Evolutionary conservation across 2,329 filamentous ascomycete genomes (phyloP).

Genomic region (Balansia obtecta): DNA sequence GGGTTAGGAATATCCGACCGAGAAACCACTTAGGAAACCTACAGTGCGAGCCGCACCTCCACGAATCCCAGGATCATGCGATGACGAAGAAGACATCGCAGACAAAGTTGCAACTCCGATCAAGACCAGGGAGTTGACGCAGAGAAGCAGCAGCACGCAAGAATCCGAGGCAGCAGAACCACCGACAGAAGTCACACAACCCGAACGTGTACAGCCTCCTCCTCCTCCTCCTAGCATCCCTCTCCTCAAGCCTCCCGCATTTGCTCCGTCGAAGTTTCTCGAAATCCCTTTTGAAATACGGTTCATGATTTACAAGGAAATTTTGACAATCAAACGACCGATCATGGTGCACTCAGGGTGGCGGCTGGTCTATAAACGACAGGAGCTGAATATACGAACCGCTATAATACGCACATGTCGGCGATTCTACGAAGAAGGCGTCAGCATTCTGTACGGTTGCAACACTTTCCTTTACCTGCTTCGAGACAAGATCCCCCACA

Average conservation of each 20-base stretch:
- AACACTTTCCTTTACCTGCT: constrained; percentile 36
- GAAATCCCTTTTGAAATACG: constrained; percentile 19
- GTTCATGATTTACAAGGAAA: constrained; percentile 17
- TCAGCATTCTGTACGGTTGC: constrained; percentile 31
- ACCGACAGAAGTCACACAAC: background rate
- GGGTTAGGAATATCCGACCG: background rate
- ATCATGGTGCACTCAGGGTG: constrained; percentile 23
- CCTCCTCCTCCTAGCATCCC: no score
- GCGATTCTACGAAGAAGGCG: constrained; percentile 23
- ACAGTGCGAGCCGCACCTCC: background rate
- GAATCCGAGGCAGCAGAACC: background rate
- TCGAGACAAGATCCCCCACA: constrained; percentile 21
- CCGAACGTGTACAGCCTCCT: no score
- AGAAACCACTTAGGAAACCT: background rate
- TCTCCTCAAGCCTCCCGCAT: no score
- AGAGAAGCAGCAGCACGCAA: background rate
- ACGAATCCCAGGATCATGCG: background rate
- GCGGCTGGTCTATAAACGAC: constrained; percentile 19
- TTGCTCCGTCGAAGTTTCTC: background rate
- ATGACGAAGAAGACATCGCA: background rate
- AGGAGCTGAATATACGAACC: constrained; percentile 19
- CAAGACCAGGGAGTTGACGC: background rate
- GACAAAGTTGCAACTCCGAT: background rate
- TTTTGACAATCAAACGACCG: constrained; percentile 19
- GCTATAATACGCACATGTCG: constrained; percentile 25